Evolutionary conservation across 345 rosid genomes (phyloP), one percentile per base, ranked within the genome.

Genomic region (Citropsis articulata): DNA sequence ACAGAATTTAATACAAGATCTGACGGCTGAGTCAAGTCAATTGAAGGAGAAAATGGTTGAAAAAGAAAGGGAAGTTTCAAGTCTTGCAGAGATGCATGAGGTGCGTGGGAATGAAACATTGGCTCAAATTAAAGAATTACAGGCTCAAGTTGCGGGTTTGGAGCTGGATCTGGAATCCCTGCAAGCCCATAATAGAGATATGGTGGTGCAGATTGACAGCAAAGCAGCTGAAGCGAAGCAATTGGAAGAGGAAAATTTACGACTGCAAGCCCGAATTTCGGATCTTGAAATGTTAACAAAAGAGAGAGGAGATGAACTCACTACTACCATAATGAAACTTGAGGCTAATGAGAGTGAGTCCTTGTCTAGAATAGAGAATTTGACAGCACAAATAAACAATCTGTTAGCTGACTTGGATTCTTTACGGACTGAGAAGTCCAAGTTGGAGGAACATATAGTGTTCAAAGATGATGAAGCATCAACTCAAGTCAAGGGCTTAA

Each of bases 361-460:
- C 16, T 80, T 82, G 64, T 88, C 90, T 48, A 85, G 81, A 82
- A 76, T 60, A 25, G 93, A 90, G 83, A 90, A 83, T 66, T 85
- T 93, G 91, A 88, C 85, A 28, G 73, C 64, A 53, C 91, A 87
- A 80, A 35, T 89, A 35, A 80, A 86, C 66, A 75, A 73, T 77
- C 78, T 89, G 80, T 82, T 82, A 68, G 80, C 71, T 50, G 88
- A 82, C 38, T 55, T 88, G 81, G 89, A 84, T 75, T 82, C 87
- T 22, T 64, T 84, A 75, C 79, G 69, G 40, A 67, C 74, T 55
- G 83, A 90, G 82, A 95, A 90, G 56, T 80, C 84, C 69, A 90
- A 91, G 80, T 77, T 93, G 86, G 97, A 93, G 84, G 91, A 83
- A 80, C 87, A 82, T 72, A 83, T 91, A 31, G 84, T 76, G 40